Base-by-base conservation (phyloP, 306 rosid species). In the Casuarina glauca region DNA sequence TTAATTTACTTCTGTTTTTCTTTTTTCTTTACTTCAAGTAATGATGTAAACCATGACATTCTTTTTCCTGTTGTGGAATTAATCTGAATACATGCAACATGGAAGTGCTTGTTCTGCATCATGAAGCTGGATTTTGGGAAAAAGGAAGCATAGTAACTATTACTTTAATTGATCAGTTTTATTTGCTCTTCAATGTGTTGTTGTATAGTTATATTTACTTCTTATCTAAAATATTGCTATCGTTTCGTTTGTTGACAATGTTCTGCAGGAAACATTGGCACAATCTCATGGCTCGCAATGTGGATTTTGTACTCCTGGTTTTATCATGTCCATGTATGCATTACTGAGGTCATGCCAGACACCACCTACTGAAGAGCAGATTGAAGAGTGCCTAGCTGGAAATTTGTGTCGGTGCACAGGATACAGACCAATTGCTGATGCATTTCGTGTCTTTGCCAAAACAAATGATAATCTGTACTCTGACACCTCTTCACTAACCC, bases 231-330 rank as follows among this genome's bases (percentile, higher is more conserved):
- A 0, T 26, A 26, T 26, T 26, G 32, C 32, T 26, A 1, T 26
- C 1, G 32, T 26, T 26, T 11, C 13, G 48, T 60, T 63, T 74
- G 63, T 16, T 13, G 48, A 41, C 26, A 41, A 75, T 62, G 32
- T 32, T 68, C 76, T 76, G 67, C 85, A 95, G 98, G 98, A 93
- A 85, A 88, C 98, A 67, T 67, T 95, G 87, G 98, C 94, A 70
- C 84, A 76, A 3, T 20, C 93, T 75, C 98, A 95, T 81, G 98
- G 97, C 63, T 91, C 98, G 43, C 97, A 95, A 77, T 95, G 98
- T 86, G 98, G 98, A 74, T 95, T 91, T 84, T 95, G 98, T 74
- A 91, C 98, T 9, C 98, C 97, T 32, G 98, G 97, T 71, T 95
- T 95, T 83, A 81, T 95, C 39, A 91, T 92, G 98, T 95, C 98